Evolutionary conservation across 768 basidiomycete species (phyloP).

Genomic region (Mycena floridula): DNA sequence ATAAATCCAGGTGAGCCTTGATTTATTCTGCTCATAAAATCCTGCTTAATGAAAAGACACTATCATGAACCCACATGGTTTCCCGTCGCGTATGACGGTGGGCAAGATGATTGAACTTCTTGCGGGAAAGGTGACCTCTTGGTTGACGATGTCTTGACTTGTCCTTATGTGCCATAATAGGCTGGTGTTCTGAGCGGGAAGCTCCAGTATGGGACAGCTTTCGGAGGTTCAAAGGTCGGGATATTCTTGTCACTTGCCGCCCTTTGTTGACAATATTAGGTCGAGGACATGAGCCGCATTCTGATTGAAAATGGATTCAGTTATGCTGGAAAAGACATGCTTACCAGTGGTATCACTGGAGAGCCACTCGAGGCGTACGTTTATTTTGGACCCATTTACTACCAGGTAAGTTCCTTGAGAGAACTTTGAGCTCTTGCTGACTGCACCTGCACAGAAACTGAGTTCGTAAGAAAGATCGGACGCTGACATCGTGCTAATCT

Average conservation of each 20-base stretch:
- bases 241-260: background rate
- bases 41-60: slow-evolving; percentile 51
- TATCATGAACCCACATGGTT: slow-evolving; percentile 99
- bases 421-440: background rate
- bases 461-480: slow-evolving; percentile 69
- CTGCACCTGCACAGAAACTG: slow-evolving; percentile 58
- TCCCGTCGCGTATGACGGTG: slow-evolving; percentile 98
- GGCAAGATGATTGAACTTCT: slow-evolving; percentile 99
- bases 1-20: slow-evolving; percentile 72
- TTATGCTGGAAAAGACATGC: slow-evolving; percentile 98
- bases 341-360: slow-evolving; percentile 96
- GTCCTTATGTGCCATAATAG: too few relatives aligned
- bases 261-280: slow-evolving; percentile 33
- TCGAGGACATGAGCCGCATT: slow-evolving; percentile 97
- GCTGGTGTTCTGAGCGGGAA: slow-evolving; percentile 89
- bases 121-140: slow-evolving; percentile 93
- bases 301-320: slow-evolving; percentile 93
- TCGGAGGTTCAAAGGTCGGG: slow-evolving; percentile 93
- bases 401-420: slow-evolving; percentile 60
- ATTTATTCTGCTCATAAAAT: slow-evolving; percentile 2
- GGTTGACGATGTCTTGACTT: too few relatives aligned
- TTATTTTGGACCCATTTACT: slow-evolving; percentile 98
- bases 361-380: slow-evolving; percentile 96
- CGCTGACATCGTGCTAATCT: background rate
- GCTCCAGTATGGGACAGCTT: slow-evolving; percentile 92